phyloP scores from a whole-genome alignment of 805 yeast species.

The Candida sithepensis region DNA sequence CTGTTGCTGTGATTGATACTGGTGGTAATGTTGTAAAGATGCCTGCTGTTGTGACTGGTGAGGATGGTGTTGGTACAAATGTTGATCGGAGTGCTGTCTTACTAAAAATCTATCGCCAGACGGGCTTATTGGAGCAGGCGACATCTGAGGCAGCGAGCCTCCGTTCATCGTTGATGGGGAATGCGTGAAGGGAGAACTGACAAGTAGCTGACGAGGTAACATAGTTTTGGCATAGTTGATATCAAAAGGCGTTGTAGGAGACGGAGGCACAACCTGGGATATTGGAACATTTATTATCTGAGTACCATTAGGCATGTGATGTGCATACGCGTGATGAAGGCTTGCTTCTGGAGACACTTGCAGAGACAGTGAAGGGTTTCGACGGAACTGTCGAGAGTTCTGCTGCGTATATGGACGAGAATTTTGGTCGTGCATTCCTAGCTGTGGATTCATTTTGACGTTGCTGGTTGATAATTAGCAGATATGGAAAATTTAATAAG shows the following conservation, averaged over 20 bases:
- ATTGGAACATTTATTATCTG: conserved; percentile 17
- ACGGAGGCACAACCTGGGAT: conserved; percentile 14
- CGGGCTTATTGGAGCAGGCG: conserved; percentile 7
- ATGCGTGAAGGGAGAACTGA: conserved; percentile 58
- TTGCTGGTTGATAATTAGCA: background rate
- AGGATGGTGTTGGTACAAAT: background rate
- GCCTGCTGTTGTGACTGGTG: background rate
- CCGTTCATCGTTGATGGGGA: conserved; percentile 28
- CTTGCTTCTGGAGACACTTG: background rate
- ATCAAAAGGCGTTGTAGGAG: conserved; percentile 57
- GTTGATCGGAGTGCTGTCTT: background rate
- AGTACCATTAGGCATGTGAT: conserved; percentile 13
- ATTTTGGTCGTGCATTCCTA: background rate
- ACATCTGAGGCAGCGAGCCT: conserved; percentile 1
- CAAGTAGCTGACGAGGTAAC: conserved; percentile 58
- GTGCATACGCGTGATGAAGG: conserved; percentile 6
- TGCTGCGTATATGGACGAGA: conserved; percentile 1
- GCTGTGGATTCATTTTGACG: conserved; percentile 3
- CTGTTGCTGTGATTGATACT: background rate
- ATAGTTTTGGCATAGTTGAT: conserved; percentile 55
- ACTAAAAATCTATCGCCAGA: conserved; percentile 4
- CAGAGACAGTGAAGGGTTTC: background rate
- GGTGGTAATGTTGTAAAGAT: background rate
- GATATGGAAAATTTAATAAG: background rate
- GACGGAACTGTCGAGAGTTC: background rate